Evolutionary conservation across 73 alveolate genomes (phyloP).

Genomic region (Paramecium primaurelia): DNA sequence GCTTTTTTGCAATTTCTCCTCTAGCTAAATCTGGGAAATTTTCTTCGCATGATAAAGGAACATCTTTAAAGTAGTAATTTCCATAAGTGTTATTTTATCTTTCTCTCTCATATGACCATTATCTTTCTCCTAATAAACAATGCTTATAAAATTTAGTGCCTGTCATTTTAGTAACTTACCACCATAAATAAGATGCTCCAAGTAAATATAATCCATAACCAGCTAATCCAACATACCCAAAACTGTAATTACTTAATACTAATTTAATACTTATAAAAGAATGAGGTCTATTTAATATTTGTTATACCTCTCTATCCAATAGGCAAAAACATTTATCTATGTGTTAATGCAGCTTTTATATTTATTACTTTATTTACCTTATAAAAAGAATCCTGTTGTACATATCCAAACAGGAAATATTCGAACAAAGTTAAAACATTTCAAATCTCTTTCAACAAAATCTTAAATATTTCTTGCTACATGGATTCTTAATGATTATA

Average conservation of each 20-base stretch:
- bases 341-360: not conserved
- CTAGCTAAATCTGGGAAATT: constrained; percentile 61
- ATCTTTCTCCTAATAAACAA: constrained; percentile 55
- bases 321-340: constrained; percentile 43
- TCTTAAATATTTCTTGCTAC: constrained; percentile 55
- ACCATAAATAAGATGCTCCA: constrained; percentile 54
- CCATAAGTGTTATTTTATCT: constrained; percentile 56
- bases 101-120: constrained; percentile 58
- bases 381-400: constrained; percentile 44
- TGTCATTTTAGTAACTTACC: constrained; percentile 52
- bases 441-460: constrained; percentile 57
- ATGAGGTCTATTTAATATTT: constrained; percentile 36
- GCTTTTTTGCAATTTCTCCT: constrained; percentile 62
- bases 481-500: not conserved
- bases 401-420: constrained; percentile 56
- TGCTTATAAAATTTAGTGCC: constrained; percentile 52
- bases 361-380: not conserved
- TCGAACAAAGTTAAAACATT: constrained; percentile 54
- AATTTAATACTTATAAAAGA: constrained; percentile 46
- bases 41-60: constrained; percentile 62
- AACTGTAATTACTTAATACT: not conserved
- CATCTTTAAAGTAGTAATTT: constrained; percentile 57
- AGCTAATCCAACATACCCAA: constrained; percentile 5
- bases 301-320: constrained; percentile 60
- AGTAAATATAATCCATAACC: not conserved